These are phyloP conservation scores for Dactylellina cionopaga DNA, from an alignment of 2,329 filamentous ascomycete genomes.

Conservation along the genomic window DNA sequence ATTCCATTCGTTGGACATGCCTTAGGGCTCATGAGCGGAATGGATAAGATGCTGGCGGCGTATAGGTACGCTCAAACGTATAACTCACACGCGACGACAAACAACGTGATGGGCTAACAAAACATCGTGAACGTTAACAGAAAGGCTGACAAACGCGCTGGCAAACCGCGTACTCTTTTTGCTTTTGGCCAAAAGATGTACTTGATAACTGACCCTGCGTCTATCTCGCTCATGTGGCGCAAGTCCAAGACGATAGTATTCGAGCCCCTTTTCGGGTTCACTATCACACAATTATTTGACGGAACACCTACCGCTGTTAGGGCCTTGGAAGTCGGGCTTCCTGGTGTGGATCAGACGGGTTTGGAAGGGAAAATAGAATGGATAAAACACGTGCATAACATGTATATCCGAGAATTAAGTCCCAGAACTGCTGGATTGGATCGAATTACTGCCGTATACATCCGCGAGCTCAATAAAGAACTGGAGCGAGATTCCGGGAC, in stretches of 20 bases:
- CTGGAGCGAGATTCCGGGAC: background rate
- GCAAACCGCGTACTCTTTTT: conserved; percentile 20
- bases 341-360: conserved; percentile 28
- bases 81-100: too few species aligned
- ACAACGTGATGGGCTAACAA: background rate
- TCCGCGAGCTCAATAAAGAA: conserved; percentile 18
- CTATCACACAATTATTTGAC: conserved; percentile 12
- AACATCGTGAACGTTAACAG: background rate
- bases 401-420: conserved; percentile 21
- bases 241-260: conserved; percentile 38
- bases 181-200: conserved; percentile 45
- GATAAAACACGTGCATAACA: conserved; percentile 18
- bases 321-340: background rate
- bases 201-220: conserved; percentile 17
- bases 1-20: conserved; percentile 37
- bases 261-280: conserved; percentile 17
- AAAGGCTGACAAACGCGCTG: conserved; percentile 15
- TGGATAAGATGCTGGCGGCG: background rate
- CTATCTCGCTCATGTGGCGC: conserved; percentile 35
- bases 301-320: background rate
- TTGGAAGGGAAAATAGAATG: conserved; percentile 13
- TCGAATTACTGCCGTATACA: conserved; percentile 22
- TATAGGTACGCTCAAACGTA: conserved; percentile 14
- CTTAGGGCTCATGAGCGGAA: conserved; percentile 14
- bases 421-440: conserved; percentile 10